Evolutionary conservation across 179 eudicot genomes (phyloP), one percentile per base, ranked within the genome.

Genomic region (Silene vulgaris): DNA sequence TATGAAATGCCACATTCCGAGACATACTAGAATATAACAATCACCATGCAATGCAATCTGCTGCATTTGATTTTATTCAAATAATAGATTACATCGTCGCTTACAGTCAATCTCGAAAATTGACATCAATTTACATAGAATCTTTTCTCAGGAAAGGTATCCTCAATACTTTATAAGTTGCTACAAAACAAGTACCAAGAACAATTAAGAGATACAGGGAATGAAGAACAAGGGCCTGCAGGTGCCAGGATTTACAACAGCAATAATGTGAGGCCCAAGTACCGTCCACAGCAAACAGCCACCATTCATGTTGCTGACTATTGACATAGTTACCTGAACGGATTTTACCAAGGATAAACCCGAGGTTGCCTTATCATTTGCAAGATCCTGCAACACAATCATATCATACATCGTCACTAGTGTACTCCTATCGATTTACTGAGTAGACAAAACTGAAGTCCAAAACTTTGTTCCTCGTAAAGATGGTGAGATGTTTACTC

Each of bases 231-330:
- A 66, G 74, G 75, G 35, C 72, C 70, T 17, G 48, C 71, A 72
- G 76, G 43, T 71, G 76, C 76, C 80, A 74, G 65, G 75, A 77
- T 63, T 74, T 50, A 73, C 81, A 61, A 23, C 77, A 72, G 28
- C 60, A 66, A 57, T 28, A 50, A 73, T 80, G 50, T 56, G 54
- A 76, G 48, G 80, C 60, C 69, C 35, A 32, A 60, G 48, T 54
- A 35, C 71, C 21, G 77, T 50, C 69, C 35, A 50, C 61, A 72
- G 72, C 75, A 50, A 54, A 72, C 79, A 63, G 80, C 75, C 74
- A 68, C 29, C 50, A 61, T 40, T 80, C 77, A 54, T 77, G 66
- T 61, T 68, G 45, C n/a, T 67, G 80, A 71, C 77, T 68, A 65
- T 28, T 50, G 52, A 40, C 68, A 43, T 28, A 65, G 37, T 72